Base-by-base conservation (phyloP, 202 grass and related monocot genomes). In the Bolboschoenoplectus hybrid region DNA sequence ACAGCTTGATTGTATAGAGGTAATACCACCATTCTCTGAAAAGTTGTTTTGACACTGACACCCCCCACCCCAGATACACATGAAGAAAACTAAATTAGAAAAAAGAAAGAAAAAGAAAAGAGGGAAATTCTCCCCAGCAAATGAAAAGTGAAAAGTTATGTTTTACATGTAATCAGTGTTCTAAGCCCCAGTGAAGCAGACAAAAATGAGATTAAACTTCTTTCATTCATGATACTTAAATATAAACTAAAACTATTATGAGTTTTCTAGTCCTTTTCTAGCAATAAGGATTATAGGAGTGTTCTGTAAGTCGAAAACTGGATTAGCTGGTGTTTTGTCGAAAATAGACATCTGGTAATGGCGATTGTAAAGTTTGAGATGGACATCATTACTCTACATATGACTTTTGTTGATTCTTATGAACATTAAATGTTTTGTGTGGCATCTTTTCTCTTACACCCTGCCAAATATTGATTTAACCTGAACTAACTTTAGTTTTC, bases 11-110 rank as follows among this genome's bases (percentile, higher is more conserved):
- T 40, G 16, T 9, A 58, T 47, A 20, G 14, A 2, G 51, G 75
- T 79, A 79, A 79, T 41, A n/a, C 36, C 53, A 58, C 2, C 17
- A 67, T 52, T 83, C 19, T 65, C 14, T 67, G 58, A 38, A 38
- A 14, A 67, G 60, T 83, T 65, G 61, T 45, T 61, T 60, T 63
- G 56, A 46, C 40, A 12, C 35, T 82, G 71, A 51, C 46, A 51
- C 46, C 45, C 26, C 26, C 26, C 26, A 26, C 26, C 26, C 26
- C 46, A 19, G 45, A 74, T n/a, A 26, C 9, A 51, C 13, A 74
- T 34, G 20, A n/a, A 34, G 71, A 34, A 51, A 74, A 50, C 1
- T 12, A 4, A 13, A 12, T 26, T 34, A 34, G 19, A 34, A 9
- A 34, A 34, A 9, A 34, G 4, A 34, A 34, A 9, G 20, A 32